Evolutionary conservation across 2,329 filamentous ascomycete species (phyloP), one percentile per base, ranked within the genome.

Genomic region (Teratosphaeria zuluensis): DNA sequence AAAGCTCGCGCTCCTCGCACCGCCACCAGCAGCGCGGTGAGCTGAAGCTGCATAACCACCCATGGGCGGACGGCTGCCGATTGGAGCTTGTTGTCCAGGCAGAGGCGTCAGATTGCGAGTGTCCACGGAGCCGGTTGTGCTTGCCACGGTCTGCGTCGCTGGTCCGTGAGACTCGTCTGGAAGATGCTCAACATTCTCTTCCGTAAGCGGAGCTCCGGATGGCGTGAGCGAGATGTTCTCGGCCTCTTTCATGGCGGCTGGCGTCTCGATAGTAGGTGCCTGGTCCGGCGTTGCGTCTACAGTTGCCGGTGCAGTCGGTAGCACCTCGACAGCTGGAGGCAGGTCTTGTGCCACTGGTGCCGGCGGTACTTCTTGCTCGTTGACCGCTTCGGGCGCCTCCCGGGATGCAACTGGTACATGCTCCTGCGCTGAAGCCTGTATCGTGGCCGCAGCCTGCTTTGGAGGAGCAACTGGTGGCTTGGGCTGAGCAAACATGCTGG

Each of bases 171-270:
- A 95, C 58, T 81, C 82, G 76, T 96, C 92, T 64, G 86, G 87
- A 66, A 97, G 81, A 75, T 92, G 89, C 73, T 96, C 92, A 59
- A 97, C 87, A 75, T 97, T 97, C 67, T 86, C 87, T 77, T 92
- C 86, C 31, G 92, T 97, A 64, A 97, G 82, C 69, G 92, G 85
- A 72, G 91, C 90, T 75, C 88, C 87, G 28, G 89, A 83, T 16
- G 89, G 87, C 54, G 82, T 81, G 53, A 92, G 74, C 24, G 55
- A 54, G 31, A 71, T 65, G n/a, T 71, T 68, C 54, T 75, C 72
- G 38, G 66, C 62, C 7, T 57, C 52, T 19, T 32, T 54, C 8
- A 28, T 28, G 46, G 54, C 28, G 42, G 9, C 19, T 24, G 42
- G 42, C n/a, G 42, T 48, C 42, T 48, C 42, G n/a, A 48, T 48